Evolutionary conservation across 192 early-diverging fungal species (phyloP).

Genomic region (Mycoemilia scoparia): DNA sequence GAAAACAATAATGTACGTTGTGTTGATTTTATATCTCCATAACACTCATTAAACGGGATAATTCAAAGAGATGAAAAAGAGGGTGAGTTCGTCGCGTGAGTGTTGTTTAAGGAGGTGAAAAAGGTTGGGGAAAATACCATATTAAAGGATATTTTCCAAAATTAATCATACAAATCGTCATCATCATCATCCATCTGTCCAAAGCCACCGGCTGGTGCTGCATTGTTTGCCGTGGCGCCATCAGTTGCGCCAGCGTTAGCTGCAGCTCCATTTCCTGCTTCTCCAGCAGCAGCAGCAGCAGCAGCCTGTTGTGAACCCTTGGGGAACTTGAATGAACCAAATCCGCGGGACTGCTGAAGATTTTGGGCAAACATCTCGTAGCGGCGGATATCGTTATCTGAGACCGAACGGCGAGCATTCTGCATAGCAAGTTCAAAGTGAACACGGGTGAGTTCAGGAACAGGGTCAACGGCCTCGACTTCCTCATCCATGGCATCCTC

Average conservation of each 20-base stretch:
- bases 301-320: constrained; percentile 14
- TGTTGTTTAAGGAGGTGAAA: too few species aligned
- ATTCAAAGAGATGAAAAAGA: too few species aligned
- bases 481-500: constrained; percentile 52
- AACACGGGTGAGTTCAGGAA: constrained; percentile 79
- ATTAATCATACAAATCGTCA: constrained; percentile 1
- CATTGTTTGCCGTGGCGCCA: not conserved
- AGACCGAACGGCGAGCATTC: constrained; percentile 88
- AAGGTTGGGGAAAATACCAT: too few species aligned
- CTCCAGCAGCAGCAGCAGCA: constrained; percentile 1
- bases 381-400: constrained; percentile 90
- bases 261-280: not conserved
- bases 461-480: constrained; percentile 61
- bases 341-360: constrained; percentile 85
- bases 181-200: not conserved
- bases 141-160: too few species aligned
- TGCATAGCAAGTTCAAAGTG: constrained; percentile 99
- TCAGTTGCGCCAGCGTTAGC: not conserved
- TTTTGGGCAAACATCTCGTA: constrained; percentile 99
- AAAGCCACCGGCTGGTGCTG: not conserved
- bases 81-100: too few species aligned
- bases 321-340: constrained; percentile 96
- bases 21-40: too few species aligned
- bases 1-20: too few species aligned
- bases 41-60: too few species aligned